A percentile compares a stretch with the other conserved stretches of the same genome.
phyloP scores from a whole-genome alignment of 116 monocot species.

The Trichopus zeylanicus region DNA sequence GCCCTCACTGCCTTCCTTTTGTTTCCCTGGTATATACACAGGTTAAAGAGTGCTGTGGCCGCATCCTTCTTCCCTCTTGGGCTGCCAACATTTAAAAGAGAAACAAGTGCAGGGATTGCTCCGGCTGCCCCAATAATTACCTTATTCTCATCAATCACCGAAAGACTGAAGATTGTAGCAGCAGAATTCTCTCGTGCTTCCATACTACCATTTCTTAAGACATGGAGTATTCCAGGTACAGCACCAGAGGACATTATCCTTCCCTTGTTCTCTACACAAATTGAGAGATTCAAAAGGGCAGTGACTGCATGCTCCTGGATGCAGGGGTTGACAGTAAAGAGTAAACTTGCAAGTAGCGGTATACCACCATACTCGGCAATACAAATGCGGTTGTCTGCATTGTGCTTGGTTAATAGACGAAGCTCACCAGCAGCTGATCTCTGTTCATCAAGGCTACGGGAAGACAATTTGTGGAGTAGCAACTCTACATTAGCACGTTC shows the following conservation, averaged over 20 bases:
- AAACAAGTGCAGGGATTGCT: slow-evolving; percentile 34
- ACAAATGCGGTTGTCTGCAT: slow-evolving; percentile 31
- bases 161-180: slow-evolving; percentile 50
- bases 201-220: slow-evolving; percentile 28
- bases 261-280: slow-evolving; percentile 53
- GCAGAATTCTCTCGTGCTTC: slow-evolving; percentile 55
- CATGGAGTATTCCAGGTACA: slow-evolving; percentile 30
- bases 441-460: slow-evolving; percentile 33
- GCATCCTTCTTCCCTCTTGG: slow-evolving; percentile 64
- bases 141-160: slow-evolving; percentile 52
- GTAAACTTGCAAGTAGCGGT: slow-evolving; percentile 26
- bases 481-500: slow-evolving; percentile 40
- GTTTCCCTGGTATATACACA: slow-evolving; percentile 39
- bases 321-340: slow-evolving; percentile 19
- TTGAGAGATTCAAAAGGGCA: slow-evolving; percentile 49
- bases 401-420: slow-evolving; percentile 34
- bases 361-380: slow-evolving; percentile 38
- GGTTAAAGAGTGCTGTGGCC: slow-evolving; percentile 59
- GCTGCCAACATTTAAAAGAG: slow-evolving; percentile 38
- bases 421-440: slow-evolving; percentile 37
- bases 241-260: slow-evolving; percentile 30
- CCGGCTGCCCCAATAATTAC: slow-evolving; percentile 20
- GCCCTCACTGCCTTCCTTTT: slow-evolving; percentile 40
- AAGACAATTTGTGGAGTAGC: slow-evolving; percentile 28
- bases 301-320: slow-evolving; percentile 55